Conservation (phyloP, 2,329 filamentous ascomycete genomes). For the Madurella fahalii region DNA sequence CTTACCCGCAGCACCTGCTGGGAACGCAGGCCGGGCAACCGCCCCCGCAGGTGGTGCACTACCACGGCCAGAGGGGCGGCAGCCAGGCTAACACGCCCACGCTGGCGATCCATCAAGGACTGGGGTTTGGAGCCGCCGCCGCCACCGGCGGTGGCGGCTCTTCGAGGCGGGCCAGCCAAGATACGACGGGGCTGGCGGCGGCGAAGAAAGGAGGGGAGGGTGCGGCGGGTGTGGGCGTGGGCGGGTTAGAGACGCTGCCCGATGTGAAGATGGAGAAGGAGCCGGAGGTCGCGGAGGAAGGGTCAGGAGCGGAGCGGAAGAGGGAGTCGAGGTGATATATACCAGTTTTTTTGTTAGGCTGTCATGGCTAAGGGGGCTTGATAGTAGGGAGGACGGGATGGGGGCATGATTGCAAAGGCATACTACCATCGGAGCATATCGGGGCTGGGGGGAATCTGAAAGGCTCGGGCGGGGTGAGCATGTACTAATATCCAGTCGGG, state of each 20-base stretch:
- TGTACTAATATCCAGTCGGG: slow-evolving; percentile 18
- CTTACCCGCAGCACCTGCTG: slow-evolving; percentile 62
- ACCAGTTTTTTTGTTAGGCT: neutral
- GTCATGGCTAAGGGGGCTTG: neutral
- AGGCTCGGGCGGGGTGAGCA: neutral
- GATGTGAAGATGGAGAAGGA: slow-evolving; percentile 35
- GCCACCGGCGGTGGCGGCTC: slow-evolving; percentile 14
- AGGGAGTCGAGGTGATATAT: slow-evolving; percentile 22
- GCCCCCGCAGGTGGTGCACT: slow-evolving; percentile 63
- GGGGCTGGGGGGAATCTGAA: neutral
- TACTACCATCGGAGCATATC: slow-evolving; percentile 3
- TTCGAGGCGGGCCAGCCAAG: slow-evolving; percentile 47
- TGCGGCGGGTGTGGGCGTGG: slow-evolving; percentile 35
- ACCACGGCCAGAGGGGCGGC: slow-evolving; percentile 63
- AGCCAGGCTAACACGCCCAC: slow-evolving; percentile 64
- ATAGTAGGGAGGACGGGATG: neutral
- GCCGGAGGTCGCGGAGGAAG: slow-evolving; percentile 27
- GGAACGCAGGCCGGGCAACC: slow-evolving; percentile 59
- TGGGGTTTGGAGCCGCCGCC: slow-evolving; percentile 24
- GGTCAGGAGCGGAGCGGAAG: slow-evolving; percentile 18
- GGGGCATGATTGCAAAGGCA: neutral
- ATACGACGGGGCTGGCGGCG: slow-evolving; percentile 31
- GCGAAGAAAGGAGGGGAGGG: slow-evolving; percentile 3
- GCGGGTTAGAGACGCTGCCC: slow-evolving; percentile 39
- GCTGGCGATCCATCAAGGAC: slow-evolving; percentile 48